A percentile compares a stretch with the other conserved stretches of the same genome.
These are phyloP conservation scores for Leucoagaricus sp. DNA, from an alignment of 1,284 basidiomycete genomes.

Conservation along the genomic window DNA sequence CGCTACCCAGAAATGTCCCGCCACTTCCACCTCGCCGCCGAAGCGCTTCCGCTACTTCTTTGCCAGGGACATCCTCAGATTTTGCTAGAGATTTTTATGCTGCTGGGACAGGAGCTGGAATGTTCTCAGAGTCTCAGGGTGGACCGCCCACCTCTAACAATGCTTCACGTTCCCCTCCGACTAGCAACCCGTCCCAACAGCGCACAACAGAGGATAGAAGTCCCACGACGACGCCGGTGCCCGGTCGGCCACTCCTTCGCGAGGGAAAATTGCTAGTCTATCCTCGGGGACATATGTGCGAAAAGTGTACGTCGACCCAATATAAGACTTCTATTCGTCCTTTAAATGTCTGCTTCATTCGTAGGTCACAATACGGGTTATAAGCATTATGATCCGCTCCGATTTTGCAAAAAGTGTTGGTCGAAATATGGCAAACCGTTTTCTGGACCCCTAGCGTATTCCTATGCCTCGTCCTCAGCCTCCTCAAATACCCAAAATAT, in stretches of 20 bases:
- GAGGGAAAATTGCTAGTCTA: slow-evolving; percentile 66
- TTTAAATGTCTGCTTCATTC: no score
- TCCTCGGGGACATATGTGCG: slow-evolving; percentile 58
- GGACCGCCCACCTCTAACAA: not conserved
- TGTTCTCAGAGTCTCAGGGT: not conserved
- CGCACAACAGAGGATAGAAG: slow-evolving; percentile 13
- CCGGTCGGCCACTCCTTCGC: slow-evolving; percentile 64
- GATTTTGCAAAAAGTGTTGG: slow-evolving; percentile 75
- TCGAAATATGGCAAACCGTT: slow-evolving; percentile 61
- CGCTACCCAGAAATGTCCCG: not conserved
- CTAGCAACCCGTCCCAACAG: slow-evolving; percentile 22
- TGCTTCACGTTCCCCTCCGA: not conserved
- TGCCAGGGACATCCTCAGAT: slow-evolving; percentile 35
- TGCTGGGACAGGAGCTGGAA: slow-evolving; percentile 31
- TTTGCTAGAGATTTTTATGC: slow-evolving; percentile 61
- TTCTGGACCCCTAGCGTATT: slow-evolving; percentile 57
- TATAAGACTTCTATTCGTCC: no score
- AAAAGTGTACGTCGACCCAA: slow-evolving; percentile 66
- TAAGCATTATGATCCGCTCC: slow-evolving; percentile 62
- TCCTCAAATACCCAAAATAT: slow-evolving; percentile 14
- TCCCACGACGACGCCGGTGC: slow-evolving; percentile 61
- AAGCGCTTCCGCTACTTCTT: not conserved
- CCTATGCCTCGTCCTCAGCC: slow-evolving; percentile 36
- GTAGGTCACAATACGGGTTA: slow-evolving; percentile 73
- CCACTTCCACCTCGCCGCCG: slow-evolving; percentile 13